Evolutionary conservation across 2,329 filamentous ascomycete genomes (phyloP), one percentile per base, ranked within the genome.

Genomic region (Ophiocordyceps camponoti-leonardi): DNA sequence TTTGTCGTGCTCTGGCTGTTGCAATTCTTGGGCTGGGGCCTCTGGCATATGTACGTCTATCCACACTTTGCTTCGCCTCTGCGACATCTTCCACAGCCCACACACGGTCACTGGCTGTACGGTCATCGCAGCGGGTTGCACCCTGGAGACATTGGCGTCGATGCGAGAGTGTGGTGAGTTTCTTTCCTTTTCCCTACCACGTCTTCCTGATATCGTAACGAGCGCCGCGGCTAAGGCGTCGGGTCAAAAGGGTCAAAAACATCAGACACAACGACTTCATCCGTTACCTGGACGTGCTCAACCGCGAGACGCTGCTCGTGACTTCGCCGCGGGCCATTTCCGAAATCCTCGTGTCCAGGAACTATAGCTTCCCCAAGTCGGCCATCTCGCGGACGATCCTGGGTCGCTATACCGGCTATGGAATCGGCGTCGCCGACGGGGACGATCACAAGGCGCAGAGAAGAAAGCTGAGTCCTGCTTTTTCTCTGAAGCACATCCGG

Each of bases 301-400:
- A 81, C 53, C 53, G 65, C 14, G 77, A 81, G 55, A 67, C 75
- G 35, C 53, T 83, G 14, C 49, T 81, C 3, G 54, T 77, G 42
- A 75, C 71, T 1, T 72, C 62, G 7, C 68, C 79, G 8, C 77
- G 79, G 58, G 75, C 71, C 0, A 63, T 84, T 4, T 67, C 72
- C 1, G 80, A 86, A 56, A 68, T 84, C 6, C 66, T 86, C 3
- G 73, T 75, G 11, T 73, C 71, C 8, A 77, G 74, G 48, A 75
- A 68, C 50, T 84, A 86, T 56, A 75, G 80, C 45, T 86, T 82
- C 50, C 55, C 68, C 35, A 84, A 84, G 57, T 78, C 80, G 0
- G 14, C 42, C 1, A 48, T 49, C 20, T 43, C 47, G 3, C 45
- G 85, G 61, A 79, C 84, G 48, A 90, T 84, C 66, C 77, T 94